phyloP scores from a whole-genome alignment of 2,329 filamentous ascomycete genomes.

The Cadophora luteo-olivacea region DNA sequence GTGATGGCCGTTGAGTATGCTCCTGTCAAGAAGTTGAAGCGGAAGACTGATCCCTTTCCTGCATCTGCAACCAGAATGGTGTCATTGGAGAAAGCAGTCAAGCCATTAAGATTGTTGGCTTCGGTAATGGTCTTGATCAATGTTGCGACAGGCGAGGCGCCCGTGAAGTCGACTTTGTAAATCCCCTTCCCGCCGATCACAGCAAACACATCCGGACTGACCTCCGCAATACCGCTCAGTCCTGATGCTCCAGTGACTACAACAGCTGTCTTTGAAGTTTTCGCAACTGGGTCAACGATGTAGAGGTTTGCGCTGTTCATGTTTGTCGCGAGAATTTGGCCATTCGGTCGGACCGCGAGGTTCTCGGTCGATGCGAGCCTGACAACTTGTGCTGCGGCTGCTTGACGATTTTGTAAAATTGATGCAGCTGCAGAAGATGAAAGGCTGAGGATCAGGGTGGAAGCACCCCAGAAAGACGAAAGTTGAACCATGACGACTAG shows the following conservation, averaged over 20 bases:
- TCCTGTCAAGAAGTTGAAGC: slow-evolving; percentile 36
- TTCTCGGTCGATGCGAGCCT: slow-evolving; percentile 23
- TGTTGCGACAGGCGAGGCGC: background rate
- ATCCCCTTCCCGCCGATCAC: slow-evolving; percentile 28
- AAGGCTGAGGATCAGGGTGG: background rate
- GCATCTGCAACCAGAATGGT: slow-evolving; percentile 35
- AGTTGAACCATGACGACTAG: slow-evolving; percentile 20
- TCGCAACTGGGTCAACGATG: slow-evolving; percentile 23
- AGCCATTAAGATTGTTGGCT: slow-evolving; percentile 20
- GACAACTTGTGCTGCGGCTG: slow-evolving; percentile 18
- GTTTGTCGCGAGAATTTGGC: slow-evolving; percentile 22
- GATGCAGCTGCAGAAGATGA: background rate
- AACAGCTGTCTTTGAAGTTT: slow-evolving; percentile 17
- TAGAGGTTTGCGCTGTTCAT: slow-evolving; percentile 25
- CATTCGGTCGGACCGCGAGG: slow-evolving; percentile 24
- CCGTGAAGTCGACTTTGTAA: slow-evolving; percentile 31
- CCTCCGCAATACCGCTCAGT: slow-evolving; percentile 46
- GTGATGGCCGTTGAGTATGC: slow-evolving; percentile 26
- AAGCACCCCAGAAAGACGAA: slow-evolving; percentile 3
- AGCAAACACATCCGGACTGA: slow-evolving; percentile 43
- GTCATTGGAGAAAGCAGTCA: slow-evolving; percentile 24
- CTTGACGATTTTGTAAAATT: slow-evolving; percentile 15
- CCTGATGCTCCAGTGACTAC: slow-evolving; percentile 32
- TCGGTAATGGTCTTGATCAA: slow-evolving; percentile 21
- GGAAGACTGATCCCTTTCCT: slow-evolving; percentile 35